Evolutionary conservation across 2,329 filamentous ascomycete species (phyloP), one percentile per base, ranked within the genome.

Genomic region (Atkinsonella hypoxylon): DNA sequence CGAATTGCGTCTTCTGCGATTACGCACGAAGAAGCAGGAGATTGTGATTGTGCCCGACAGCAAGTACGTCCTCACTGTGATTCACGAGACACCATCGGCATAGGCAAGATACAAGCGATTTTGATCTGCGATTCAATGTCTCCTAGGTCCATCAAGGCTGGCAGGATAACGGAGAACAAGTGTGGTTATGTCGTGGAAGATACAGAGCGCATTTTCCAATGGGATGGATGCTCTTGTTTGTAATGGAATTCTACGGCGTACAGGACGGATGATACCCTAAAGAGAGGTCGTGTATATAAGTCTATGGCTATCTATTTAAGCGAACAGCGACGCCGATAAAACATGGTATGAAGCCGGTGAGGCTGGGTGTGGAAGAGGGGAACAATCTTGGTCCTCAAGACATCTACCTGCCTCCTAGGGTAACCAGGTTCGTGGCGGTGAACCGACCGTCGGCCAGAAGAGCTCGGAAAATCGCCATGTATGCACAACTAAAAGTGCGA

Each of bases 1-100:
- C 60, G 87, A 90, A 62, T 68, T 90, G 55, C 89, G 83, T 67
- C 71, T 93, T 45, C 67, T 93, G 48, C 76, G 87, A 55, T 64
- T 94, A 56, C 78, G 88, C 56, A 91, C 87, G n/a, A 89, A 83
- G 71, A 89, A 87, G 66, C 85, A 89, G 59, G 88, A 94, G 66
- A 70, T 93, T 55, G 84, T 93, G 53, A 87, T 93, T 61, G 84
- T 91, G 18, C 87, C 86, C 65, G 87, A 91, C 64, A 62, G 78
- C 40, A 89, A 87, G 61, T 94, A 87, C 66, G 72, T 93, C 45
- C 75, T 91, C 38, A 80, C 90, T 50, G 83, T 89, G 38, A 78
- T 91, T 51, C 87, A 91, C 67, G 87, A 90, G 63, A 89, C 86
- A n/a, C 83, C 85, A 39, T 77, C 81, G 9, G 82, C 81, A 60